Evolutionary conservation across 768 basidiomycete species (phyloP), one percentile per base, ranked within the genome.

Genomic region (Piloderma croceum): DNA sequence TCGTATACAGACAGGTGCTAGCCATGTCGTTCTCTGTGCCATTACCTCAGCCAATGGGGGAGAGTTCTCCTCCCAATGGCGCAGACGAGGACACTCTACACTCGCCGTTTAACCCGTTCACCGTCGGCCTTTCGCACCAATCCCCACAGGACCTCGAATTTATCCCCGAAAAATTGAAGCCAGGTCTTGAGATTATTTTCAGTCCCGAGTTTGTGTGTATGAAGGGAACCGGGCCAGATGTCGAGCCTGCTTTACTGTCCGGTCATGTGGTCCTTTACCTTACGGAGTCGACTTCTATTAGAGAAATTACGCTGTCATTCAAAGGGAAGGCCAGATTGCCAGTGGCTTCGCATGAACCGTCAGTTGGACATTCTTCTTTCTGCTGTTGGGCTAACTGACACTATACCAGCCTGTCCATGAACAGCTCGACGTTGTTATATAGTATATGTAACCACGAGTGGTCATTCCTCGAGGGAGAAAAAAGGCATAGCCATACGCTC

Each of bases 391-490:
- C n/a, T n/a, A n/a, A n/a, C n/a, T n/a, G n/a, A n/a, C n/a, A n/a
- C n/a, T n/a, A n/a, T n/a, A n/a, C 10, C 36, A 75, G 71, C 6
- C 50, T 71, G 18, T 60, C 70, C 20, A 58, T 73, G 45, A 74
- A 64, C 54, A 59, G 61, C 31, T 65, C 74, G 0, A 63, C 67
- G 7, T 58, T 76, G 43, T 76, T 73, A 13, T 83, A 80, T 53
- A 66, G 76, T 31, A 62, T 92, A 31, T 85, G 83, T 60, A 76
- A 75, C 43, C 89, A 93, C 54, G 87, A 91, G 46, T 93, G 90
- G 91, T 85, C 87, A 12, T 93, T 96, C 67, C 80, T 94, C 36
- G 83, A 90, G 51, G 86, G 87, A 42, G 79, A 82, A 51, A 85
- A 79, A 60, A 73, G 70, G 31, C 81, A 84, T 53, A 69, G 74